These are phyloP conservation scores for Colletotrichum acutatum DNA, from an alignment of 2,329 filamentous ascomycete species.

Conservation along the genomic window DNA sequence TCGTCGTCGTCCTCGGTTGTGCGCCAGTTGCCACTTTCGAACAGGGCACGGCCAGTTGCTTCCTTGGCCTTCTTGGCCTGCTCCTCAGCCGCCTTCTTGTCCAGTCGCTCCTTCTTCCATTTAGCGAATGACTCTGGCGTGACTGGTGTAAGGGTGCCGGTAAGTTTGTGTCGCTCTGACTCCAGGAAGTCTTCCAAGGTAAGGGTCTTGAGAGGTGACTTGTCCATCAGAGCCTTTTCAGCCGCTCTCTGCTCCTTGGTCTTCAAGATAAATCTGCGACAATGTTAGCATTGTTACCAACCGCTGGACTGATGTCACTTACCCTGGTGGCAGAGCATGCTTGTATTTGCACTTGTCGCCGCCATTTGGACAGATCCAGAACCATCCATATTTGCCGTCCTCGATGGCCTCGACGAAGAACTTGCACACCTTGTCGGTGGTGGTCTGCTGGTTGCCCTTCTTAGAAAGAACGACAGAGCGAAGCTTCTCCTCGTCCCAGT, in stretches of 20 bases:
- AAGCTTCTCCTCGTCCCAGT: conserved; percentile 98
- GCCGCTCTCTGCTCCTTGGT: conserved; percentile 96
- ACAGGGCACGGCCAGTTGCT: conserved; percentile 92
- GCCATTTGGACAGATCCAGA: conserved; percentile 97
- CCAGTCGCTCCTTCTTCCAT: conserved; percentile 94
- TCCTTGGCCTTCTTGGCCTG: conserved; percentile 93
- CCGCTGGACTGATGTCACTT: conserved; percentile 52
- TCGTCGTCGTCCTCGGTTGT: conserved; percentile 67
- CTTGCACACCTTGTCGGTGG: conserved; percentile 99
- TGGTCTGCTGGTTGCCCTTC: conserved; percentile 95
- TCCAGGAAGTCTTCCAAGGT: conserved; percentile 98
- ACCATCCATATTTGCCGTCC: conserved; percentile 99
- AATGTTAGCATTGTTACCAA: not conserved
- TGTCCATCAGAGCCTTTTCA: conserved; percentile 96
- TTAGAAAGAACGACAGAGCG: conserved; percentile 91
- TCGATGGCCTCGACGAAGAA: conserved; percentile 97
- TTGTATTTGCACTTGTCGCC: conserved; percentile 99
- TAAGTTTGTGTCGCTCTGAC: conserved; percentile 94
- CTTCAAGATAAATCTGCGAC: conserved; percentile 87
- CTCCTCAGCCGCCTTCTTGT: conserved; percentile 96
- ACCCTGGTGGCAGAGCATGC: conserved; percentile 94
- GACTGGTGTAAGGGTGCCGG: conserved; percentile 90
- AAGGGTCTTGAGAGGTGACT: conserved; percentile 92
- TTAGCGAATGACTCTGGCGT: conserved; percentile 92
- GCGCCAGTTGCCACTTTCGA: conserved; percentile 96